Evolutionary conservation across 169 alveolate species (phyloP), one percentile per base, ranked within the genome.

Genomic region (Amoebophrya sp.): DNA sequence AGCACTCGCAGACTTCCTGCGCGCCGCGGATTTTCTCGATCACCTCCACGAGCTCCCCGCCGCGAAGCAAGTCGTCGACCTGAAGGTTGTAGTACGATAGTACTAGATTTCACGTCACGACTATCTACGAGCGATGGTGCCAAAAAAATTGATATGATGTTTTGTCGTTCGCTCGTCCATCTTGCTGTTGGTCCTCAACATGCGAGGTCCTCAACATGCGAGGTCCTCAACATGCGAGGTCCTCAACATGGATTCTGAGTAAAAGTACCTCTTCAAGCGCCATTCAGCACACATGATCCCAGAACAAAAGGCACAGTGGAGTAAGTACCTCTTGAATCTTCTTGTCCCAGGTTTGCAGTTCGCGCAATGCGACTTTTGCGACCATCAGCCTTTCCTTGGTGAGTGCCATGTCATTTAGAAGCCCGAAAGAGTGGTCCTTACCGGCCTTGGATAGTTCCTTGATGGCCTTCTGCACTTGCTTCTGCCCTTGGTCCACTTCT

Each of bases 1-100:
- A 66, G 35, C 83, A 66, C 35, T 66, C 83, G 83, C 83, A 66
- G 32, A 66, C 83, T 2, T 66, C 83, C 83, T 66, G 83, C 29
- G 83, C 83, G 35, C 83, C 83, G 29, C 83, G 29, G 18, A 66
- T 66, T 1, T 25, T 2, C 35, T 66, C 83, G 35, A 66, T 66
- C 12, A 66, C 83, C 35, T 66, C 38, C 1, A 66, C 83, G 32
- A 66, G 18, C 35, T 66, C 83, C 32, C 83, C 83, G 35, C 83
- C 83, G 35, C 83, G 83, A 25, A 66, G 83, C 2, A 66, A 25
- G 18, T 66, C 83, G 83, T 66, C 83, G 39, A 66, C 83, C 83
- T 66, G 83, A 47, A 12, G n/a, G n/a, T n/a, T n/a, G n/a, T n/a
- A n/a, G n/a, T n/a, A n/a, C n/a, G n/a, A n/a, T n/a, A n/a, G n/a